Evolutionary conservation across 2,329 filamentous ascomycete genomes (phyloP).

Genomic region (Alternaria angustiovoidea): DNA sequence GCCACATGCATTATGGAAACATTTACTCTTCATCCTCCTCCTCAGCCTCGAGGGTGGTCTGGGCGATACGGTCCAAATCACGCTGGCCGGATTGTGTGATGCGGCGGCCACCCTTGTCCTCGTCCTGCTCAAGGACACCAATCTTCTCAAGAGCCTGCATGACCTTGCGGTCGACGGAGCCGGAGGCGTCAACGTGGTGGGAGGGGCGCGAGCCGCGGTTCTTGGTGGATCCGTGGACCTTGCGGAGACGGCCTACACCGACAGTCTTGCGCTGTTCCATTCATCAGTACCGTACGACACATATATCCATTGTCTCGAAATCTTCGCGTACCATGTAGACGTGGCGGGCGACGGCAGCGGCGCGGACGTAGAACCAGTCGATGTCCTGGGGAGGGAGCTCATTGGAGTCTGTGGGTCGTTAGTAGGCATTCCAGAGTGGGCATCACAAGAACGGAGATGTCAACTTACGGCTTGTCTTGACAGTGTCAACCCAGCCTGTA

Average conservation of each 20-base stretch:
- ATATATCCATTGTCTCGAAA: background rate
- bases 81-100: slow-evolving; percentile 98
- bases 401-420: slow-evolving; percentile 70
- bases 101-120: slow-evolving; percentile 97
- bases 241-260: slow-evolving; percentile 96
- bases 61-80: slow-evolving; percentile 85
- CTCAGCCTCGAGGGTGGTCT: slow-evolving; percentile 61
- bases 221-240: slow-evolving; percentile 90
- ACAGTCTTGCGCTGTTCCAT: slow-evolving; percentile 81
- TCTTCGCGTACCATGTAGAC: slow-evolving; percentile 74
- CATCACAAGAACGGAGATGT: background rate
- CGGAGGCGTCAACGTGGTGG: slow-evolving; percentile 94
- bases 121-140: slow-evolving; percentile 94
- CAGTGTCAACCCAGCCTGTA: slow-evolving; percentile 98
- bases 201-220: slow-evolving; percentile 93
- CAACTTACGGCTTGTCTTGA: slow-evolving; percentile 80
- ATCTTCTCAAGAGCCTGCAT: slow-evolving; percentile 99
- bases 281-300: background rate
- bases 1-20: slow-evolving; percentile 6
- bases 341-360: slow-evolving; percentile 94
- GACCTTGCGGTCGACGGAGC: slow-evolving; percentile 96
- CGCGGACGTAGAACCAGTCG: slow-evolving; percentile 93
- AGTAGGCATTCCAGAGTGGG: slow-evolving; percentile 11
- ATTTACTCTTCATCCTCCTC: slow-evolving; percentile 56
- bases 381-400: slow-evolving; percentile 98